phyloP scores from a whole-genome alignment of 768 basidiomycete species.

The Boletus fagicola region DNA sequence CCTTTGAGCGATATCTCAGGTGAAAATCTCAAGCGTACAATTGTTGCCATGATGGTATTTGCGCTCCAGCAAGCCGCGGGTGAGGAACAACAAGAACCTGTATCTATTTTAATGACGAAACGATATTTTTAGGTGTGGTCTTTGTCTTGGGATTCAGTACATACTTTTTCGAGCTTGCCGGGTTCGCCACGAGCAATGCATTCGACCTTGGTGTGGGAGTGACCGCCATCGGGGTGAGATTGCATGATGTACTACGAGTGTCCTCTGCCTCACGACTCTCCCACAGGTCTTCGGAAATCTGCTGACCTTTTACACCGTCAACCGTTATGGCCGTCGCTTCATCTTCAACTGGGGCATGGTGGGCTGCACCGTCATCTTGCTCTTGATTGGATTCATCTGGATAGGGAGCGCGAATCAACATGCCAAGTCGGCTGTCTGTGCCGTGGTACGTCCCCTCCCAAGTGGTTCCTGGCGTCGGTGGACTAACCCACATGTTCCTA shows the following conservation, averaged over 20 bases:
- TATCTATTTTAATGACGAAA: neutral
- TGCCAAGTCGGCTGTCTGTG: slow-evolving; percentile 24
- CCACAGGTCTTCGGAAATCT: slow-evolving; percentile 28
- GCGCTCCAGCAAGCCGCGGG: slow-evolving; percentile 29
- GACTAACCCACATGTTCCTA: neutral
- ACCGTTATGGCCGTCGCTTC: slow-evolving; percentile 25
- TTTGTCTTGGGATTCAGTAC: slow-evolving; percentile 30
- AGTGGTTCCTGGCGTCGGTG: neutral
- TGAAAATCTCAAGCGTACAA: slow-evolving; percentile 25
- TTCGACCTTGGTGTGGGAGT: slow-evolving; percentile 34
- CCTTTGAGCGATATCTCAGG: slow-evolving; percentile 7
- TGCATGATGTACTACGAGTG: neutral
- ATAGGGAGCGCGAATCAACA: slow-evolving; percentile 9
- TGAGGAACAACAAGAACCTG: neutral
- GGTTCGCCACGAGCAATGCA: slow-evolving; percentile 28
- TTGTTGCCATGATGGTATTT: slow-evolving; percentile 33
- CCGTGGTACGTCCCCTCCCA: slow-evolving; percentile 15
- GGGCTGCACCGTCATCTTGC: slow-evolving; percentile 19
- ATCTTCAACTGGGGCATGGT: slow-evolving; percentile 32
- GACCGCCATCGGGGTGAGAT: slow-evolving; percentile 27
- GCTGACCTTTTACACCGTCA: slow-evolving; percentile 26
- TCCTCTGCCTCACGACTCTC: neutral
- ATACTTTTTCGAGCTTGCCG: slow-evolving; percentile 39
- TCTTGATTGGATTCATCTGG: slow-evolving; percentile 32
- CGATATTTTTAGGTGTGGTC: slow-evolving; percentile 19